Evolutionary conservation across 306 rosid genomes (phyloP), one percentile per base, ranked within the genome.

Genomic region (Casuarina glauca): DNA sequence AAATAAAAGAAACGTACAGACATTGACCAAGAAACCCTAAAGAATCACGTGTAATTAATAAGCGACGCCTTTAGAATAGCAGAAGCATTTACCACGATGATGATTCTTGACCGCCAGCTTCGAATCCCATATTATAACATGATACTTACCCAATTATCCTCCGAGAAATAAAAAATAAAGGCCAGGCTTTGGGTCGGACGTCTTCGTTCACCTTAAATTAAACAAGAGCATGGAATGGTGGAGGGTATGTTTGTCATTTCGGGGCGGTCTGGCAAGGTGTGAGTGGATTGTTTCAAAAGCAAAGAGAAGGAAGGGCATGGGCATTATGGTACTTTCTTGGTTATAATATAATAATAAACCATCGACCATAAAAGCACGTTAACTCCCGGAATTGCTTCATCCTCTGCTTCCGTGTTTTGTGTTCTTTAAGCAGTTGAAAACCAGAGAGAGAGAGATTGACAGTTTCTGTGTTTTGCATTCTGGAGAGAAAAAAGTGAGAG

Each of bases 191-290:
- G 32, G 32, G 1, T 26, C 32, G 32, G 32, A 0, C 32, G 32
- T 26, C 32, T 26, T 26, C 32, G 32, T 26, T 8, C 8, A 46
- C 5, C 1, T 6, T 5, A 45, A 45, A 46, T 26, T 26, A 46
- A 26, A 3, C 39, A 8, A 58, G 42, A 62, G 7, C 32, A 26
- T 8, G 0, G 70, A 26, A 75, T 76, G 64, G 62, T 39, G 3
- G n/a, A 39, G 79, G 87, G 63, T 16, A 11, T 54, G 57, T 35
- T 76, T 57, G 93, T 82, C 84, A 82, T 67, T 73, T 79, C 15
- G n/a, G 0, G 78, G 76, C 48, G 2, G 2, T 7, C 0, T 3
- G 15, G 66, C 53, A 19, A 51, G 13, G 7, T 1, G 1, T 9
- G 0, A 3, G 41, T 12, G 12, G 5, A 16, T 20, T 9, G 2